Base-by-base conservation (phyloP, 257 asterid species). In the Solanum rostratum region DNA sequence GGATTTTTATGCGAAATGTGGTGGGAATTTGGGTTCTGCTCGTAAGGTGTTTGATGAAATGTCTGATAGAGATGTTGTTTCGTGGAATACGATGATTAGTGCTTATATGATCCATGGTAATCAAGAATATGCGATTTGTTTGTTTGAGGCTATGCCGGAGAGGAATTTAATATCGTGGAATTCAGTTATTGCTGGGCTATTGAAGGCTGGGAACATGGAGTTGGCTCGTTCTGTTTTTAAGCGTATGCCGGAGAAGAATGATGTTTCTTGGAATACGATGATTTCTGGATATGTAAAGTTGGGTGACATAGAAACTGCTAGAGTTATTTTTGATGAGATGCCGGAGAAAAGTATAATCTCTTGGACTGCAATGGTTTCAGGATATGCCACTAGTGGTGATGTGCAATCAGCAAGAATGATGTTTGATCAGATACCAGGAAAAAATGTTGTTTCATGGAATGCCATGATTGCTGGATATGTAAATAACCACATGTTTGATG, bases 391-490 rank as follows among this genome's bases (percentile, higher is more conserved):
- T 63, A 54, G 68, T 22, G 89, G 91, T 5, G 92, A 86, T 84
- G 41, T 87, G 37, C 65, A 73, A 81, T 86, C 89, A 29, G 92
- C 92, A 37, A 87, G 88, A 52, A 85, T 33, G 46, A 30, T 88
- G 12, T 90, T 91, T 37, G 45, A 80, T 55, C 85, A 49, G 54
- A 89, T 92, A 89, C 92, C 91, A 3, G 49, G 4, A 2, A 89
- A 89, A 88, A 92, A 84, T 69, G 93, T 90, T n/a, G 85, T 91
- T 54, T 87, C 93, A 0, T 91, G 94, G 94, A 91, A 91, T 27
- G 93, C 94, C 8, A 90, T 90, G 93, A 90, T 92, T 63, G 71
- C 95, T 11, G 92, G 93, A 15, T 90, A 87, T 74, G 93, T 89
- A 22, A 87, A 86, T 54, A 86, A 84, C 86, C 90, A 84, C 86